Base-by-base conservation (phyloP, 2,329 filamentous ascomycete species). In the Periconia sp. region DNA sequence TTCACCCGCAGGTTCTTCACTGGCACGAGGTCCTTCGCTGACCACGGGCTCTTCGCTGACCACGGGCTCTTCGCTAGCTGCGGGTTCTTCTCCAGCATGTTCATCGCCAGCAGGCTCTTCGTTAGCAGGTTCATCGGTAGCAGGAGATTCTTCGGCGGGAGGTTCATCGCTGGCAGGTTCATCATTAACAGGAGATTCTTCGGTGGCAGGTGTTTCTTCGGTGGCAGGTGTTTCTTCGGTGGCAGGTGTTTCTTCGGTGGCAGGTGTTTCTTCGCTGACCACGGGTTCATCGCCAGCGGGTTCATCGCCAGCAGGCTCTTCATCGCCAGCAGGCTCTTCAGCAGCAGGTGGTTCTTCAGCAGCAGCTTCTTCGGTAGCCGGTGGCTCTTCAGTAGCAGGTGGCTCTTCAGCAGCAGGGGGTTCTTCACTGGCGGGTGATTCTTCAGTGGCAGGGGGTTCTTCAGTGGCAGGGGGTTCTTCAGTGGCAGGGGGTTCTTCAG, bases 161-260 rank as follows among this genome's bases (percentile, higher is more conserved):
- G 23, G 15, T 35, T 33, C 17, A 17, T 51, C 44, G 20, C n/a
- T 19, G 7, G 13, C 9, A 11, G n/a, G 5, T 31, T 44, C 31
- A 6, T 31, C 47, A 17, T 50, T 43, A 19, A 31, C 23, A 17
- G 44, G 2, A 23, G 45, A n/a, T 17, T n/a, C 14, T 15, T 20
- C 17, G 20, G 41, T 52, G n/a, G 27, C 40, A 23, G 51, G 23
- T 49, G 48, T 8, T 31, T 56, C 49, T 23, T 56, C 40, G 45
- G 27, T 6, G 50, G 5, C 33, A 6, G 58, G 15, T 47, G 54
- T 13, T 45, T 49, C 23, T 49, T 43, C 9, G 33, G 52, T 14
- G 37, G 55, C 15, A 11, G 44, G 17, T 14, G 45, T 10, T 11
- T 37, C 45, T 18, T 47, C 23, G 17, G 3, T 27, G 17, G 27